Evolutionary conservation across 495 filamentous ascomycete genomes (phyloP), one percentile per base, ranked within the genome.

Genomic region (Xylaria cubensis): DNA sequence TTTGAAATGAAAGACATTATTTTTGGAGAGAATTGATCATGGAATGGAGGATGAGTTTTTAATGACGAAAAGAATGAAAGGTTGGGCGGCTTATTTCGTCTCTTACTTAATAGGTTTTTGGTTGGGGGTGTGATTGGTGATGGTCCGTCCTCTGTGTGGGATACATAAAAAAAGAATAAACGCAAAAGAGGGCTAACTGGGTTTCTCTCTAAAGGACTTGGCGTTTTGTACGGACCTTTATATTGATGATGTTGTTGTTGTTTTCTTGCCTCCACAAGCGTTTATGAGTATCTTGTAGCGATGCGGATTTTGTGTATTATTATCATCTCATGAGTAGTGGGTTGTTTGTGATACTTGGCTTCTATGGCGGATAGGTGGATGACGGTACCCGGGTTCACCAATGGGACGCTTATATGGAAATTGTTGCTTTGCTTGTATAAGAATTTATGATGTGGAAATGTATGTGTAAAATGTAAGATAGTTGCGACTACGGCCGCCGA

Each of bases 161-260:
- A 59, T 59, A 68, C 66, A 68, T 68, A 58, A 68, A 67, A 67
- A n/a, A 56, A 39, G 21, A 67, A 21, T 67, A 36, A 39, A 68
- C n/a, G 51, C 24, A n/a, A 42, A 67, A 58, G 32, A 46, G 51
- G 58, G 21, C 34, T 42, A 15, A 46, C 6, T 4, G 8, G 39
- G 9, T 21, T 56, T 44, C 39, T 44, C 51, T 59, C 48, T 21
- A 51, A 41, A 68, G 50, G 64, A 67, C 12, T 19, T 21, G 64
- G 64, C 50, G 64, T 55, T 67, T 56, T 67, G 3, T 67, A 59
- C 1, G 29, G 55, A 53, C 50, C 21, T 0, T 53, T 24, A 21
- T 56, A 6, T 36, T n/a, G n/a, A n/a, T 36, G 34, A 4, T 36
- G 34, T 36, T 39, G 34, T 36, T 36, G 6, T 12, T 41, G 39